Base-by-base conservation (phyloP, 257 asterid genomes). In the Solanum paucissectum region DNA sequence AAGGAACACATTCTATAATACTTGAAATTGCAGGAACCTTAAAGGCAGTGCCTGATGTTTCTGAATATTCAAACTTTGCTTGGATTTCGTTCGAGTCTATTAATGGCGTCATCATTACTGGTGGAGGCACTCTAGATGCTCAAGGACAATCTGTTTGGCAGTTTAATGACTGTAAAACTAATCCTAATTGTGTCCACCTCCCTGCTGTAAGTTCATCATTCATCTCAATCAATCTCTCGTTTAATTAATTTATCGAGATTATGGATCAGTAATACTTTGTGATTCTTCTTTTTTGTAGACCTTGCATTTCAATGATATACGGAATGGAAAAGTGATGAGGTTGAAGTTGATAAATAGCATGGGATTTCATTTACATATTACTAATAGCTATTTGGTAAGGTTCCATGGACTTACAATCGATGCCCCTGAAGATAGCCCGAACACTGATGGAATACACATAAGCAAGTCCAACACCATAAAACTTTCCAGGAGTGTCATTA, bases 291-390 rank as follows among this genome's bases (percentile, higher is more conserved):
- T 13, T 77, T 44, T 14, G 34, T 42, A 94, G 96, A 90, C 91
- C 9, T 38, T 94, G 77, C 90, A 89, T 88, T 89, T 94, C 86
- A 89, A 88, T n/a, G 88, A 88, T 49, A 89, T 92, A 85, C 69
- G 18, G 9, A 79, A 94, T 33, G 95, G 93, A 36, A 91, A 84
- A 88, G 88, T 94, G 13, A 93, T 90, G 89, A 72, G 91, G 1
- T 83, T 94, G n/a, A 88, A 89, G 18, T 79, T 92, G 6, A 34
- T 91, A 37, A 94, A 94, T 82, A 84, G 94, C 90, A 94, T 94
- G 96, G 98, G 95, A 89, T 94, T 94, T 92, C 93, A 94, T 87
- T 88, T 94, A 92, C 98, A 94, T 84, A 83, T 94, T 32, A 93
- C 92, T 5, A 89, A 89, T 62, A 86, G 95, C 90, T 52, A 87